Evolutionary conservation across 352 stramenopile genomes (phyloP).

Genomic region (Pythium sp.): DNA sequence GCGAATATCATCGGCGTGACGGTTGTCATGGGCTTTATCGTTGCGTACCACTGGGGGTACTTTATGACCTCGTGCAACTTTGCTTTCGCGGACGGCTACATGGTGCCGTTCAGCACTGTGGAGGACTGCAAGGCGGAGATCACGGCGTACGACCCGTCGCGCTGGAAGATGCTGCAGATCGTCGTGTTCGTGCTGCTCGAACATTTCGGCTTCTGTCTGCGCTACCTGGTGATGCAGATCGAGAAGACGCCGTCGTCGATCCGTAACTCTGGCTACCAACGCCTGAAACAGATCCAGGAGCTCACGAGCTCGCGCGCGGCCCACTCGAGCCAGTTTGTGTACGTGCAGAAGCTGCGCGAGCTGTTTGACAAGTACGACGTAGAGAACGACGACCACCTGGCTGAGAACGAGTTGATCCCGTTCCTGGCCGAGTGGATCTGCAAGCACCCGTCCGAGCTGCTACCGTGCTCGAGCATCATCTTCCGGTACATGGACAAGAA

Average conservation of each 20-base stretch:
- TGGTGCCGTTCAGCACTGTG: constrained; percentile 74
- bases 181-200: constrained; percentile 81
- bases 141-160: constrained; percentile 22
- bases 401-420: constrained; percentile 63
- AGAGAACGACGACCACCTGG: constrained; percentile 59
- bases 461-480: constrained; percentile 77
- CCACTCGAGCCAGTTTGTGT: constrained; percentile 74
- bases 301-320: constrained; percentile 56
- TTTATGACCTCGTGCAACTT: constrained; percentile 80
- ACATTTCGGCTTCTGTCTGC: constrained; percentile 78
- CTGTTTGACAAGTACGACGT: constrained; percentile 82
- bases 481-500: constrained; percentile 90
- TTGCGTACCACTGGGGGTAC: constrained; percentile 84
- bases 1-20: constrained; percentile 86
- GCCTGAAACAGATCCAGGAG: constrained; percentile 80
- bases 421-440: constrained; percentile 84
- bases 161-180: constrained; percentile 80
- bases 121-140: constrained; percentile 24
- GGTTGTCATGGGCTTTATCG: constrained; percentile 75
- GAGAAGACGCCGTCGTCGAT: constrained; percentile 76
- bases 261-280: constrained; percentile 65
- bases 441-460: constrained; percentile 75
- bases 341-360: constrained; percentile 73
- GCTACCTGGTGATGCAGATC: constrained; percentile 79
- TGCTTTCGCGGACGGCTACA: constrained; percentile 58